Percentiles rank a stretch among this genome's conserved stretches.
Evolutionary conservation across 2,329 filamentous ascomycete species (phyloP).

Genomic region (Xylariaceae sp.): DNA sequence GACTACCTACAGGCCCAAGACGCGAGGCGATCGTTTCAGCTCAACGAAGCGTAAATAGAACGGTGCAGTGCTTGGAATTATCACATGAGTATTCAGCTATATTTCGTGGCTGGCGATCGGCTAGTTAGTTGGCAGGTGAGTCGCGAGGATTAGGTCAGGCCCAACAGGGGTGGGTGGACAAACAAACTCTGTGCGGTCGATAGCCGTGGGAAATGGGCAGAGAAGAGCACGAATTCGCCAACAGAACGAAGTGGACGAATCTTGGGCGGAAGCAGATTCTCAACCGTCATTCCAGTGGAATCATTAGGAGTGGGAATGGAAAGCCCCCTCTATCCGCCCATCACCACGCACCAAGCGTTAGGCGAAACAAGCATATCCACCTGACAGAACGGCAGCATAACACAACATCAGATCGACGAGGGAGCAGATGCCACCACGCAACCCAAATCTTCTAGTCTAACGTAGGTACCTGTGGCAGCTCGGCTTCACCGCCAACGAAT

Average conservation of each 20-base stretch:
- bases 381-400: conserved; percentile 4
- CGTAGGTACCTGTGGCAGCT: conserved; percentile 11
- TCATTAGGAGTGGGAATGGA: too few species aligned
- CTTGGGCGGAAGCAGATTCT: not conserved
- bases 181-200: conserved; percentile 18
- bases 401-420: conserved; percentile 7
- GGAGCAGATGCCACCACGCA: conserved; percentile 3
- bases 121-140: conserved; percentile 10
- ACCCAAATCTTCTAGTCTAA: conserved; percentile 9
- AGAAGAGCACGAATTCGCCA: not conserved
- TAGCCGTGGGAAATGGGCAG: not conserved
- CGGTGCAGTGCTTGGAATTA: too few species aligned
- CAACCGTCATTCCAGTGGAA: not conserved
- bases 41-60: too few species aligned
- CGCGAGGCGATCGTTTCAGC: too few species aligned
- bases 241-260: not conserved
- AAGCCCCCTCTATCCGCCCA: too few species aligned
- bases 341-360: conserved; percentile 1
- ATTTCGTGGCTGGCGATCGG: conserved; percentile 11
- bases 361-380: conserved; percentile 7
- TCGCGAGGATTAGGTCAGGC: conserved; percentile 13
- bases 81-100: not conserved
- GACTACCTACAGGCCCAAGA: too few species aligned
- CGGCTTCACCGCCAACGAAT: conserved; percentile 11
- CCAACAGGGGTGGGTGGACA: conserved; percentile 20